Evolutionary conservation across 192 early-diverging fungal species (phyloP).

Genomic region (Coemansia sp.): DNA sequence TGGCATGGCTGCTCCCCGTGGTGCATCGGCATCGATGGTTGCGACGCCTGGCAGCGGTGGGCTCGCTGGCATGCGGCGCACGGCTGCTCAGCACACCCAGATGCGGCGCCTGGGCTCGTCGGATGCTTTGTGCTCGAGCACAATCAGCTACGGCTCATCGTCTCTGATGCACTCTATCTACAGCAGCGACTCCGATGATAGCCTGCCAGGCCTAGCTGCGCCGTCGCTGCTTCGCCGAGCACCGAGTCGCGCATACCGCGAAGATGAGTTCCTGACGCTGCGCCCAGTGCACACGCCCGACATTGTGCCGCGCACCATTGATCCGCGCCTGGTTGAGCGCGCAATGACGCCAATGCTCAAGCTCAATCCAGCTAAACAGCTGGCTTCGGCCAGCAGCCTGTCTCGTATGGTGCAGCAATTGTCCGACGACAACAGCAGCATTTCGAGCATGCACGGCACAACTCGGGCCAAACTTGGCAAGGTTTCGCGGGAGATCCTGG

Average conservation of each 20-base stretch:
- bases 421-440: conserved; percentile 9
- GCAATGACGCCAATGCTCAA: conserved; percentile 58
- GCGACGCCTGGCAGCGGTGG: not conserved
- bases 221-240: not conserved
- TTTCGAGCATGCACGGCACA: not conserved
- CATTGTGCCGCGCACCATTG: conserved; percentile 44
- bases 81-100: not conserved
- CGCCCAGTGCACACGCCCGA: conserved; percentile 54
- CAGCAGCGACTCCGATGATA: conserved; percentile 19
- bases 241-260: conserved; percentile 1
- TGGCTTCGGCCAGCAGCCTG: conserved; percentile 6
- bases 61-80: conserved; percentile 7
- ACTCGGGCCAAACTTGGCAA: not conserved
- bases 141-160: conserved; percentile 2
- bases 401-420: conserved; percentile 9
- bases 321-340: conserved; percentile 48
- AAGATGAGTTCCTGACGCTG: conserved; percentile 47
- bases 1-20: not conserved
- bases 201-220: conserved; percentile 1
- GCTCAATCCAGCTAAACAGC: conserved; percentile 24
- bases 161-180: not conserved
- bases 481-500: not conserved
- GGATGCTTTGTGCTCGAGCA: conserved; percentile 1
- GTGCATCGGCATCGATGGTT: conserved; percentile 1
- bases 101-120: conserved; percentile 10